Evolutionary conservation across 2,329 filamentous ascomycete genomes (phyloP).

Genomic region (Furcasterigmium sp.): DNA sequence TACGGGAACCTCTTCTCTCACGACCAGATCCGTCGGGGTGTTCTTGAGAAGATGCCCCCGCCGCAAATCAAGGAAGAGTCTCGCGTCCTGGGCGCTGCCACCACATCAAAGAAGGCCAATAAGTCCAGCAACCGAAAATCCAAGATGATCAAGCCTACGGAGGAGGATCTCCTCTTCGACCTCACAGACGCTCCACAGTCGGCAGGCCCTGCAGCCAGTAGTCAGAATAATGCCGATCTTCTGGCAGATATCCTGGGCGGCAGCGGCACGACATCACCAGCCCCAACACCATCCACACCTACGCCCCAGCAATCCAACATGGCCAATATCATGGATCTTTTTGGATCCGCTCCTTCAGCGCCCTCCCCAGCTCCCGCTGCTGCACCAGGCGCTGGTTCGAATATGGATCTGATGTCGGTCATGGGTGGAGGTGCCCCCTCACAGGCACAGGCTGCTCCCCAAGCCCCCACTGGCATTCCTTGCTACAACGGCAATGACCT

Average conservation of each 20-base stretch:
- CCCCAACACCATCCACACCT: constrained; percentile 38
- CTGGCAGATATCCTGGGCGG: constrained; percentile 88
- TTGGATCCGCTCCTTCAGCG: constrained; percentile 33
- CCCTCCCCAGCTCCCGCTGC: constrained; percentile 26
- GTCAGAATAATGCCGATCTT: constrained; percentile 73
- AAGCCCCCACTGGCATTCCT: constrained; percentile 51
- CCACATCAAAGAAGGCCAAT: constrained; percentile 55
- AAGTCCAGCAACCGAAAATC: constrained; percentile 68
- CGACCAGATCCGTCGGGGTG: constrained; percentile 80
- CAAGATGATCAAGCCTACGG: constrained; percentile 75
- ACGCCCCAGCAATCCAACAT: constrained; percentile 52
- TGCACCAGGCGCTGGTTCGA: constrained; percentile 21
- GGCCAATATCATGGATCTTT: constrained; percentile 86
- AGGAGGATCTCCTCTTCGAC: constrained; percentile 87
- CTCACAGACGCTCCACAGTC: constrained; percentile 73
- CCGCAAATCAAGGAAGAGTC: constrained; percentile 97
- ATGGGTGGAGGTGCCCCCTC: constrained; percentile 35
- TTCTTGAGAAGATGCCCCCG: constrained; percentile 95
- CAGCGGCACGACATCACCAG: constrained; percentile 56
- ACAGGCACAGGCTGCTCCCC: constrained; percentile 19
- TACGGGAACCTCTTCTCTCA: constrained; percentile 92
- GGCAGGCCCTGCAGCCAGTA: constrained; percentile 42
- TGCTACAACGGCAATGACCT: constrained; percentile 88
- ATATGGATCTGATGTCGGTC: constrained; percentile 44
- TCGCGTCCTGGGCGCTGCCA: constrained; percentile 77